Evolutionary conservation across 441 rosid species (phyloP).

Genomic region (Kokia cookei): DNA sequence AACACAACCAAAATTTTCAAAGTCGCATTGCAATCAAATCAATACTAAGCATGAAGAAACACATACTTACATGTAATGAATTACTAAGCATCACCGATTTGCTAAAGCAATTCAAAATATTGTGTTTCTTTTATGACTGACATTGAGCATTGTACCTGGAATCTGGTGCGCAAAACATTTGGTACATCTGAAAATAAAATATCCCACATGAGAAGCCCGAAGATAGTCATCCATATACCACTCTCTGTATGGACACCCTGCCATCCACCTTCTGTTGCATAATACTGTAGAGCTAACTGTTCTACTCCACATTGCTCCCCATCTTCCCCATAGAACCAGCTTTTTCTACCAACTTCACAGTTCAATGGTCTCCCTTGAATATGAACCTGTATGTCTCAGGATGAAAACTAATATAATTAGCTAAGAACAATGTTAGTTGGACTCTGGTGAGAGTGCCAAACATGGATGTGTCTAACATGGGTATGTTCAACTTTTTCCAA

Average conservation of each 20-base stretch:
- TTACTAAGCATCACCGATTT: neutral
- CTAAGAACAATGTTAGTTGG: neutral
- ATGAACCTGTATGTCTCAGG: slow-evolving; percentile 39
- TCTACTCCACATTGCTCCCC: slow-evolving; percentile 93
- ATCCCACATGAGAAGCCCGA: slow-evolving; percentile 93
- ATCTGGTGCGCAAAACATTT: slow-evolving; percentile 68
- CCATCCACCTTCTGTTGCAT: slow-evolving; percentile 82
- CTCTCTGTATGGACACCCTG: slow-evolving; percentile 82
- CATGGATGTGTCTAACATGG: neutral
- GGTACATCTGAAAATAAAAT: slow-evolving; percentile 63
- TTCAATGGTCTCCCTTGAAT: slow-evolving; percentile 87
- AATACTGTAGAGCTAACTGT: slow-evolving; percentile 88
- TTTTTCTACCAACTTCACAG: slow-evolving; percentile 68
- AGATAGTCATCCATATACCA: slow-evolving; percentile 89
- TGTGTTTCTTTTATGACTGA: neutral
- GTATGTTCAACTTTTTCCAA: neutral
- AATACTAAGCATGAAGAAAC: neutral
- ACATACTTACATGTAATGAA: neutral
- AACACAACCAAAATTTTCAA: neutral
- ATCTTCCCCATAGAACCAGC: slow-evolving; percentile 82
- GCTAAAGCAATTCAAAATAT: neutral
- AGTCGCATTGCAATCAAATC: neutral
- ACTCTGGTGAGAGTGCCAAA: neutral
- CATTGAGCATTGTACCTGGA: slow-evolving; percentile 48
- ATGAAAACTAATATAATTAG: neutral